Percentiles rank a stretch among this genome's conserved stretches.
Conservation (phyloP, 2,329 filamentous ascomycete species). For the Sporothrix curviconia region DNA sequence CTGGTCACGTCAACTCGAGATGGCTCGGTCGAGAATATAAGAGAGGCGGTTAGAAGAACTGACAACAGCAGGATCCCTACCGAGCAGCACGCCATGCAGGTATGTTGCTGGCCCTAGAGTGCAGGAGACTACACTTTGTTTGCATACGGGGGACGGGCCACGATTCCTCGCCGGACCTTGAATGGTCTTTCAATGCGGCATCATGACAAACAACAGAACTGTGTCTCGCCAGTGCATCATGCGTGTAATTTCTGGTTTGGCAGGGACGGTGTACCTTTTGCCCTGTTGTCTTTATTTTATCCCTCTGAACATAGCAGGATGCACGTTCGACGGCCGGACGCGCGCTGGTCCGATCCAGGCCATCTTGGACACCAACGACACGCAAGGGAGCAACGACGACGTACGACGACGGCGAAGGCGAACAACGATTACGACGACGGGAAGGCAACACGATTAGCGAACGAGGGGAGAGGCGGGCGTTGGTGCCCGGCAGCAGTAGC, state of each 20-base stretch:
- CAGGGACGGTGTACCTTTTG: too few species aligned
- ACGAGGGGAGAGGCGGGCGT: background rate
- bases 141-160: too few species aligned
- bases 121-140: too few species aligned
- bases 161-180: too few species aligned
- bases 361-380: background rate
- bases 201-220: constrained; percentile 8
- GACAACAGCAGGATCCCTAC: background rate
- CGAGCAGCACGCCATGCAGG: constrained; percentile 9
- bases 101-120: background rate
- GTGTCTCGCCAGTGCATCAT: background rate
- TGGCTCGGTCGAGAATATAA: too few species aligned
- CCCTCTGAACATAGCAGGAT: background rate
- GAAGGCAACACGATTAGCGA: too few species aligned
- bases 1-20: background rate
- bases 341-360: background rate
- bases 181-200: too few species aligned
- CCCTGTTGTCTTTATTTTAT: background rate
- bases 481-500: background rate
- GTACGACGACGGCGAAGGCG: background rate
- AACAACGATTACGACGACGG: background rate
- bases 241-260: background rate
- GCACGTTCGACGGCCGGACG: constrained; percentile 14
- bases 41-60: too few species aligned
- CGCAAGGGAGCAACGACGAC: background rate